Conservation (phyloP, 75 land plant genomes). For the Ceratopteris richardii region DNA sequence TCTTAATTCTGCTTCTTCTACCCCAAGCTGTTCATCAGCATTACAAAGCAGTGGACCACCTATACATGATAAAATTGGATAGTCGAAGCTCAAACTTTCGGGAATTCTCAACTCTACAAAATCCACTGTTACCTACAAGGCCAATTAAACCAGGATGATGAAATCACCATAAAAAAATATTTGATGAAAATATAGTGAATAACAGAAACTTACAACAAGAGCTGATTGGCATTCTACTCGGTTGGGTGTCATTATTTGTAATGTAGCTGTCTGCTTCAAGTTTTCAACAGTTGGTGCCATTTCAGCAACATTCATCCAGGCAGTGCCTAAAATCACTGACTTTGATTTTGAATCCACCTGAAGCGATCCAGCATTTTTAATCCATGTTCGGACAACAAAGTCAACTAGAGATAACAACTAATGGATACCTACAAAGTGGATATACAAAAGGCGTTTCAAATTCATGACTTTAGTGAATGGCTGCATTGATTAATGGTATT, state of each 20-base stretch:
- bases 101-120: constrained; percentile 17
- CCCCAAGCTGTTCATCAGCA: constrained; percentile 13
- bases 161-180: not conserved
- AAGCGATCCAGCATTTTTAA: too few relatives aligned
- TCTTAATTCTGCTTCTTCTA: not conserved
- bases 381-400: too few relatives aligned
- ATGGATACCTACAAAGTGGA: too few relatives aligned
- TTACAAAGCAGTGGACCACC: constrained; percentile 17
- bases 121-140: constrained; percentile 13
- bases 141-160: not conserved
- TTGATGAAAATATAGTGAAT: not conserved
- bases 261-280: constrained; percentile 22
- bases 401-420: too few relatives aligned
- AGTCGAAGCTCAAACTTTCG: constrained; percentile 8
- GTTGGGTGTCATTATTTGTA: constrained; percentile 26
- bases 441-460: too few relatives aligned
- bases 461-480: too few relatives aligned
- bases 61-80: constrained; percentile 17
- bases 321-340: constrained; percentile 40
- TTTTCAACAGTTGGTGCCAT: constrained; percentile 28
- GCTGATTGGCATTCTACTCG: constrained; percentile 13
- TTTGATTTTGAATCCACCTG: constrained; percentile 23
- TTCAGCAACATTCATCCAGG: constrained; percentile 49
- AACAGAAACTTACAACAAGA: constrained; percentile 18
- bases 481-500: too few relatives aligned